phyloP scores from a whole-genome alignment of 768 basidiomycete species.

The Rhodotorula graminis region DNA sequence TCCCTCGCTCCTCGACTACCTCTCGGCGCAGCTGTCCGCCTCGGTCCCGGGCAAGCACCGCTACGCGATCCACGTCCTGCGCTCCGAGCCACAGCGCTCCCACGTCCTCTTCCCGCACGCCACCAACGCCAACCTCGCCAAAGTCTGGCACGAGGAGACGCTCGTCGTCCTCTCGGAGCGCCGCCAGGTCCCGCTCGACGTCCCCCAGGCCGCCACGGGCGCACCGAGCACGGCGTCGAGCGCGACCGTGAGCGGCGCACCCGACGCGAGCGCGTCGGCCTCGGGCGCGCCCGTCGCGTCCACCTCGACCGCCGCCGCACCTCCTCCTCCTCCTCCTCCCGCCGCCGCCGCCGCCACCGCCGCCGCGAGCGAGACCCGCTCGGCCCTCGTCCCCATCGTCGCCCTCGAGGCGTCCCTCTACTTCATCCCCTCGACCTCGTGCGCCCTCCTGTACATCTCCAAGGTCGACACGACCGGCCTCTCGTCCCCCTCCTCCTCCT shows the following conservation, averaged over 20 bases:
- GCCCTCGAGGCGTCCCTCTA: constrained; percentile 77
- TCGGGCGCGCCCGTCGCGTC: not conserved
- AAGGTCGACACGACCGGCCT: constrained; percentile 94
- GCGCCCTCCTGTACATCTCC: constrained; percentile 77
- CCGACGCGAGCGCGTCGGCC: too few relatives aligned
- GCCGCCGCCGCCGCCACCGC: not conserved
- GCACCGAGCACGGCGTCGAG: too few relatives aligned
- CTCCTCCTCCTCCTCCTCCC: not conserved
- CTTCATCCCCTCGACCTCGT: constrained; percentile 63
- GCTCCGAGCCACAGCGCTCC: constrained; percentile 53
- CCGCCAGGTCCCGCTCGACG: constrained; percentile 43
- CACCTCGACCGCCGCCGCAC: not conserved
- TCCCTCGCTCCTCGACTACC: constrained; percentile 9
- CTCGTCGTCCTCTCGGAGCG: constrained; percentile 68
- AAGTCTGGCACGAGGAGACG: constrained; percentile 67
- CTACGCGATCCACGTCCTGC: constrained; percentile 16
- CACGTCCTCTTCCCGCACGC: constrained; percentile 70
- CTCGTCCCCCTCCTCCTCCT: not conserved
- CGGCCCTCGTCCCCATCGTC: constrained; percentile 59
- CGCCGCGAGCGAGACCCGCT: not conserved
- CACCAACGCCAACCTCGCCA: constrained; percentile 54
- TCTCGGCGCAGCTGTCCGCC: not conserved
- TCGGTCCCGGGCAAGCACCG: constrained; percentile 3
- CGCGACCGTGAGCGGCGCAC: too few relatives aligned
- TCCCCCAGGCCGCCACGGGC: too few relatives aligned